Conservation (phyloP, 257 asterid genomes). For the Ehretia macrophylla region DNA sequence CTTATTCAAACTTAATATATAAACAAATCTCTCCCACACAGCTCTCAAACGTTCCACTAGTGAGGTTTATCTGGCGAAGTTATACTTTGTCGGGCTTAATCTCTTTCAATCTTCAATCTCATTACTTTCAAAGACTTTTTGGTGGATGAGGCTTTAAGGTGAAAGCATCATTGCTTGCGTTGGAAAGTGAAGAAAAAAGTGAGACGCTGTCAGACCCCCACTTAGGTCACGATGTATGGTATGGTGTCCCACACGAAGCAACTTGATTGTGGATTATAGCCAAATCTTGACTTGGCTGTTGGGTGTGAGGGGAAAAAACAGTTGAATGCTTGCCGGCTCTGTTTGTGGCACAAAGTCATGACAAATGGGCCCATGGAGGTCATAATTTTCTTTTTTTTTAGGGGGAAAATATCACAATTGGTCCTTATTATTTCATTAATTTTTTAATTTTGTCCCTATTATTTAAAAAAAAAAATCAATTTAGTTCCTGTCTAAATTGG, state of each 20-base stretch:
- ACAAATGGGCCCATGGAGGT: constrained; percentile 18
- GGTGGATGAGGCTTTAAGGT: constrained; percentile 17
- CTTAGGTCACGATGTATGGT: no score
- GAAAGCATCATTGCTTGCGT: constrained; percentile 35
- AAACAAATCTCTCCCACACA: no score
- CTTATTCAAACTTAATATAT: no score
- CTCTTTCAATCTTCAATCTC: background rate
- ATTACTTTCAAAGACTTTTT: constrained; percentile 6
- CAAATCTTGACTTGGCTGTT: constrained; percentile 23
- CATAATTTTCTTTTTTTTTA: no score
- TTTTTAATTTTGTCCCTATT: no score
- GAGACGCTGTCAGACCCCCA: background rate
- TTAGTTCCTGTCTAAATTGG: no score
- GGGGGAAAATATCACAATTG: no score
- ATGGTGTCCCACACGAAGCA: constrained; percentile 5
- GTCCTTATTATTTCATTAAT: no score
- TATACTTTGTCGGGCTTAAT: background rate
- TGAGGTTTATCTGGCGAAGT: no score
- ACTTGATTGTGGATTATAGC: constrained; percentile 19
- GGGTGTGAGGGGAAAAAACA: constrained; percentile 22
- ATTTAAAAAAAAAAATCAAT: no score
- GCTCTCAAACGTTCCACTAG: no score
- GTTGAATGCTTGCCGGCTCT: constrained; percentile 29
- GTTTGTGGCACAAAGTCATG: constrained; percentile 29
- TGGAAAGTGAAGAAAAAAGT: constrained; percentile 17